Evolutionary conservation across 306 rosid species (phyloP).

Genomic region (Oxytropis ochrocephala): DNA sequence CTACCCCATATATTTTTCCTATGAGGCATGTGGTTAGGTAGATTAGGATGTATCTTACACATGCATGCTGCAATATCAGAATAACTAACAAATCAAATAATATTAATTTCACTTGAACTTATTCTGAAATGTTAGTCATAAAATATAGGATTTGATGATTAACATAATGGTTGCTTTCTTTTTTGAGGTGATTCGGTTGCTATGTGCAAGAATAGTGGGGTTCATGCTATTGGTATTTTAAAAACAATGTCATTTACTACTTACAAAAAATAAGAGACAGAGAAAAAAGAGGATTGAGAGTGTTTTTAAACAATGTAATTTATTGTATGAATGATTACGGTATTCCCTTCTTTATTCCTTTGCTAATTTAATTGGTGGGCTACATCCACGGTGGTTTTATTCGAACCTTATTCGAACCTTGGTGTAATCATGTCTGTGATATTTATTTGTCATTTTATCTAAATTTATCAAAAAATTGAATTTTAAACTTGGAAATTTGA

Average conservation of each 20-base stretch:
- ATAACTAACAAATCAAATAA: neutral
- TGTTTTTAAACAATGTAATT: too few relatives aligned
- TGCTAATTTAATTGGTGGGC: too few relatives aligned
- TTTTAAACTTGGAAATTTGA: too few relatives aligned
- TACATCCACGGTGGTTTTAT: too few relatives aligned
- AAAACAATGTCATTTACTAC: slow-evolving; percentile 4
- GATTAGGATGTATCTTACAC: slow-evolving; percentile 23
- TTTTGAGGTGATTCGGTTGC: slow-evolving; percentile 35
- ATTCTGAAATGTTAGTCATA: neutral
- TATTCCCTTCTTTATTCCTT: too few relatives aligned
- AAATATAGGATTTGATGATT: slow-evolving; percentile 32
- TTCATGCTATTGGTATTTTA: slow-evolving; percentile 37
- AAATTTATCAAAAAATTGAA: too few relatives aligned
- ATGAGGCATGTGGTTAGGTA: slow-evolving; percentile 36
- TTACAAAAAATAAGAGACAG: neutral
- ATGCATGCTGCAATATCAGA: slow-evolving; percentile 19
- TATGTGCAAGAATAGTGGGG: slow-evolving; percentile 33
- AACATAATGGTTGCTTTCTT: slow-evolving; percentile 25
- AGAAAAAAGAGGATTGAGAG: neutral
- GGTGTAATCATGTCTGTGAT: too few relatives aligned
- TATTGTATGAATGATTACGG: neutral
- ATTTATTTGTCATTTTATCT: too few relatives aligned
- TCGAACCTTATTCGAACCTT: too few relatives aligned
- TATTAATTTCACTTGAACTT: slow-evolving; percentile 12
- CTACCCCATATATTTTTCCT: neutral